These are phyloP conservation scores for Kuraishia capsulata DNA, from an alignment of 805 yeast species.

Conservation along the genomic window DNA sequence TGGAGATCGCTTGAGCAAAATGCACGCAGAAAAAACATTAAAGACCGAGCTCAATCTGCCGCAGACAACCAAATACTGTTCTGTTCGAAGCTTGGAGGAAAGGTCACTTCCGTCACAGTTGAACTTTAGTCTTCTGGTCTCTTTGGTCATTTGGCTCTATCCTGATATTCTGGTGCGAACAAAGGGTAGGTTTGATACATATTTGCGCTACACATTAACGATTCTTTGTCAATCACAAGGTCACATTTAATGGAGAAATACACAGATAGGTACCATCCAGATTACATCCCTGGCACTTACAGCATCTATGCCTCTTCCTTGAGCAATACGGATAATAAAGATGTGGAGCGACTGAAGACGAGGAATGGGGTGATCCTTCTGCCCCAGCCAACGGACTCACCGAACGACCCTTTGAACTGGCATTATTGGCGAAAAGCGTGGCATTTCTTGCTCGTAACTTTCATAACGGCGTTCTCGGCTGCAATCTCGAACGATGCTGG, in stretches of 20 bases:
- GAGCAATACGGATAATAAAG: constrained; percentile 14
- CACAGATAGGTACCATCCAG: constrained; percentile 24
- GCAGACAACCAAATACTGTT: no score
- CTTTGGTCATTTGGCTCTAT: no score
- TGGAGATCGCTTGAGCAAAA: no score
- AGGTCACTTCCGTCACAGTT: no score
- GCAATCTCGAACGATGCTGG: constrained; percentile 41
- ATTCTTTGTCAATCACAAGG: no score
- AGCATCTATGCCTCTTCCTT: constrained; percentile 37
- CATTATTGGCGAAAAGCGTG: constrained; percentile 23
- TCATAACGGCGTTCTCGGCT: constrained; percentile 36
- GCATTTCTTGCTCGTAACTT: constrained; percentile 28
- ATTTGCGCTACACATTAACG: no score
- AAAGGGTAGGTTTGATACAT: no score
- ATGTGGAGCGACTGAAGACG: constrained; percentile 18
- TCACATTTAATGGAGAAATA: constrained; percentile 30
- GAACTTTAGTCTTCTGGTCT: no score
- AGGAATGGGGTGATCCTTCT: constrained; percentile 34
- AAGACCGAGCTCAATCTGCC: no score
- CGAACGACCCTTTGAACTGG: constrained; percentile 63
- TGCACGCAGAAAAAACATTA: no score
- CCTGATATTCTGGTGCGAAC: no score
- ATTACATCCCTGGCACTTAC: constrained; percentile 47
- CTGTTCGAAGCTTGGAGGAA: no score
- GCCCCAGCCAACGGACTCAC: constrained; percentile 59